Evolutionary conservation across 305 asterid species (phyloP).

Genomic region (Fraxinus velutina): DNA sequence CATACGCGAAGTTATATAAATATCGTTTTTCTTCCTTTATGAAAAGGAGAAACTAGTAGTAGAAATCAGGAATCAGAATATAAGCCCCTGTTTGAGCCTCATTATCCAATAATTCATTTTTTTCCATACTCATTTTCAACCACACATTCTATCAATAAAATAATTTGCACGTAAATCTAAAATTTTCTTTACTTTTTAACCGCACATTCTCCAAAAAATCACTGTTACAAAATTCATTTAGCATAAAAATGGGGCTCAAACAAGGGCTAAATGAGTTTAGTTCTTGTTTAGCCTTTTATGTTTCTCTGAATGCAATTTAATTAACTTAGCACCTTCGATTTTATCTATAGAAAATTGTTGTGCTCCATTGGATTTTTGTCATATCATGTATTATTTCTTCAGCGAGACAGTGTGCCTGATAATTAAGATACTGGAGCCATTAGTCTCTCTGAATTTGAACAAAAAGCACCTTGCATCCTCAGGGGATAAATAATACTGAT

Average conservation of each 20-base stretch:
- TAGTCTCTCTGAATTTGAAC: background rate
- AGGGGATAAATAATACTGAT: background rate
- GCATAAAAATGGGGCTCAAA: too few relatives aligned
- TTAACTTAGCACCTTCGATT: background rate
- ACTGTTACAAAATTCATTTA: too few relatives aligned
- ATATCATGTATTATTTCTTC: background rate
- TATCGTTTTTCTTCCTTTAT: background rate
- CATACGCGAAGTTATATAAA: background rate
- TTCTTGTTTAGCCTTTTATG: background rate
- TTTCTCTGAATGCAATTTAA: background rate
- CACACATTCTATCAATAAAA: too few relatives aligned
- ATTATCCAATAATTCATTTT: too few relatives aligned
- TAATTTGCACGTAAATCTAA: too few relatives aligned
- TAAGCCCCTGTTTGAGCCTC: background rate
- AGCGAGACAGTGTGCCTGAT: background rate
- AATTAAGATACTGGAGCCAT: background rate
- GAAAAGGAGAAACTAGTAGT: background rate
- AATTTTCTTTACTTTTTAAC: too few relatives aligned
- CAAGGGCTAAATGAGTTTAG: background rate
- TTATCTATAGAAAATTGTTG: background rate
- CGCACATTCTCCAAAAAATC: too few relatives aligned
- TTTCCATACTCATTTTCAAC: too few relatives aligned
- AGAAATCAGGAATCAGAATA: conserved; percentile 1
- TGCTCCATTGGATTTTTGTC: background rate
- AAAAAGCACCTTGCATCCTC: background rate